phyloP scores from a whole-genome alignment of 257 asterid species.

The Salvia splendens region DNA sequence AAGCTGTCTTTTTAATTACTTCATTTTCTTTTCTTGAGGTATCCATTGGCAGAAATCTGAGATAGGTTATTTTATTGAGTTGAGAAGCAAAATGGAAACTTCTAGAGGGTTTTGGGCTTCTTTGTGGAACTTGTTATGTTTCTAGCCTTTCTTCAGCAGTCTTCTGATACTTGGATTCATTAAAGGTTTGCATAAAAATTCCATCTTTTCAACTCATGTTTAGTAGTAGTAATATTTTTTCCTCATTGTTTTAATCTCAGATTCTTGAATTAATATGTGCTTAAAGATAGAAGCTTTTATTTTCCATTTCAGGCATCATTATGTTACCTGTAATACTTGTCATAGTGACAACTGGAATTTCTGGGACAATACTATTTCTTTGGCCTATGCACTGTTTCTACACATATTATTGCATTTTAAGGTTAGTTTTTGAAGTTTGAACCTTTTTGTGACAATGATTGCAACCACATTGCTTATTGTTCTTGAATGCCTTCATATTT shows the following conservation, averaged over 20 bases:
- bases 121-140: conserved; percentile 61
- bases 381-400: conserved; percentile 66
- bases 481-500: neutral
- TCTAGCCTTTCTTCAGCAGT: conserved; percentile 71
- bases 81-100: conserved; percentile 57
- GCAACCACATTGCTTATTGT: neutral
- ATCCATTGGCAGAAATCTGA: too few relatives aligned
- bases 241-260: neutral
- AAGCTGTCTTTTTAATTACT: neutral
- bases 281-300: neutral
- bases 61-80: neutral
- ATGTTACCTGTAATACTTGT: conserved; percentile 60
- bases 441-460: conserved; percentile 5
- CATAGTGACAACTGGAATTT: conserved; percentile 48
- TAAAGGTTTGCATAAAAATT: conserved; percentile 54
- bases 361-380: conserved; percentile 60
- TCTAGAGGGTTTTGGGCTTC: conserved; percentile 60
- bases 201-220: neutral
- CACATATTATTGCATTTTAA: conserved; percentile 60
- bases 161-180: conserved; percentile 69
- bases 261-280: neutral
- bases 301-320: conserved; percentile 52
- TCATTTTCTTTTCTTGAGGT: too few relatives aligned
- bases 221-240: neutral
- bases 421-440: conserved; percentile 38